Evolutionary conservation across 2,329 filamentous ascomycete genomes (phyloP).

Genomic region (Botrytis fabae): DNA sequence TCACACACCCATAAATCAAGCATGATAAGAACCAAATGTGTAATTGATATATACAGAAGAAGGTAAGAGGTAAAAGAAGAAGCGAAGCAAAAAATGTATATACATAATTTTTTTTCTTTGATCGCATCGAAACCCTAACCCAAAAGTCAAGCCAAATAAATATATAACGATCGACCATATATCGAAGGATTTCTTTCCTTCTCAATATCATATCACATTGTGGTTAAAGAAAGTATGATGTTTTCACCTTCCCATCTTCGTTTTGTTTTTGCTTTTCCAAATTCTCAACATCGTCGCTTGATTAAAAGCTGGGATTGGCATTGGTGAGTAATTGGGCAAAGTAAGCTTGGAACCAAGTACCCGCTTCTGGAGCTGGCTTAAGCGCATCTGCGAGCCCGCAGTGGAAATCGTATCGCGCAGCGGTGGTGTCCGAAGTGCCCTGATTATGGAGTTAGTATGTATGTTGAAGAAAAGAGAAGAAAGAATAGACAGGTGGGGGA

Average conservation of each 20-base stretch:
- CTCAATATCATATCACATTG: not conserved
- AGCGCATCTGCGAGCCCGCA: conserved; percentile 54
- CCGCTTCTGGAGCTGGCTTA: conserved; percentile 67
- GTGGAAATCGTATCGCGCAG: conserved; percentile 52
- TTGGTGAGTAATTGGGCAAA: conserved; percentile 58
- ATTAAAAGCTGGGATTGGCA: conserved; percentile 54
- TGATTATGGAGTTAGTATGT: conserved; percentile 14
- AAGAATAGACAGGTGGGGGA: no score
- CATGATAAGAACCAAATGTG: no score
- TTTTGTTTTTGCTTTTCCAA: not conserved
- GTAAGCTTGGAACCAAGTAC: conserved; percentile 61
- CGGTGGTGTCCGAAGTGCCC: conserved; percentile 44
- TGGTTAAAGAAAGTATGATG: not conserved
- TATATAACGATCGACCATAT: not conserved
- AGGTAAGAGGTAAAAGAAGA: not conserved
- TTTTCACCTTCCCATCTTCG: not conserved
- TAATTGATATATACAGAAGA: conserved; percentile 21
- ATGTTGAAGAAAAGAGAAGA: not conserved
- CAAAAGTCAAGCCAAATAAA: not conserved
- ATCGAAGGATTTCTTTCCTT: not conserved
- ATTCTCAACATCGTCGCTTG: conserved; percentile 27
- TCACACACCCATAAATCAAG: no score
- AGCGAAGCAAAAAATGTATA: conserved; percentile 1
- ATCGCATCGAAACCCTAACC: not conserved
- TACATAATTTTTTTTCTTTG: conserved; percentile 1